Base-by-base conservation (phyloP, 371 early-diverging fungal species). In the Apophysomyces trapeziformis region DNA sequence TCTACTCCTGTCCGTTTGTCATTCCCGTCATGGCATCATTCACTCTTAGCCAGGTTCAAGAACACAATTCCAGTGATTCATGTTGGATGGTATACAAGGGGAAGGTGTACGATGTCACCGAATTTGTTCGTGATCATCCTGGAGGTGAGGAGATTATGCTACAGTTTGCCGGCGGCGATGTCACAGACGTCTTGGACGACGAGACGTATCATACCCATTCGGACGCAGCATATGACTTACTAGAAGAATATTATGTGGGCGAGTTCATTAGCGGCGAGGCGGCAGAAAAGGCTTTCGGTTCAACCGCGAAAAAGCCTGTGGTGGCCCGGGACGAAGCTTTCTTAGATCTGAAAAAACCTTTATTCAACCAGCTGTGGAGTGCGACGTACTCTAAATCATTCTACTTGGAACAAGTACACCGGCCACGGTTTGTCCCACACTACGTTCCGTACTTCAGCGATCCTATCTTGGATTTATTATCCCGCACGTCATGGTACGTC, bases 371-470 rank as follows among this genome's bases (percentile, higher is more conserved):
- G 73, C 85, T 98, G 70, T 92, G 90, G 87, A 75, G 79, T 60
- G 83, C 86, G 12, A 89, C 87, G 37, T 96, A 86, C 50, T 81
- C 89, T 3, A 95, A 93, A 74, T 87, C 83, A 12, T 91, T 87
- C 64, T 98, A 98, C 68, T 75, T 98, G 64, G 84, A 92, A 63
- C 95, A 96, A 72, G 93, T 98, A 11, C 98, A 98, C 76, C 88
- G 87, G 43, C 96, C 98, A 14, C 90, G 94, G 38, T 78, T 75
- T 59, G 72, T 74, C 3, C 74, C 82, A 13, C 64, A 76, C 37
- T 91, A 93, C 72, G 75, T 90, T 56, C 85, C 89, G 39, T 86
- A 95, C 63, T 98, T 98, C 72, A 84, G 82, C 11, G 77, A 85
- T 38, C 75, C 76, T 44, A 66, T 81, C 63, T 76, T 97, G 61